Evolutionary conservation across 2,329 filamentous ascomycete species (phyloP).

Genomic region (Colletotrichum sp.): DNA sequence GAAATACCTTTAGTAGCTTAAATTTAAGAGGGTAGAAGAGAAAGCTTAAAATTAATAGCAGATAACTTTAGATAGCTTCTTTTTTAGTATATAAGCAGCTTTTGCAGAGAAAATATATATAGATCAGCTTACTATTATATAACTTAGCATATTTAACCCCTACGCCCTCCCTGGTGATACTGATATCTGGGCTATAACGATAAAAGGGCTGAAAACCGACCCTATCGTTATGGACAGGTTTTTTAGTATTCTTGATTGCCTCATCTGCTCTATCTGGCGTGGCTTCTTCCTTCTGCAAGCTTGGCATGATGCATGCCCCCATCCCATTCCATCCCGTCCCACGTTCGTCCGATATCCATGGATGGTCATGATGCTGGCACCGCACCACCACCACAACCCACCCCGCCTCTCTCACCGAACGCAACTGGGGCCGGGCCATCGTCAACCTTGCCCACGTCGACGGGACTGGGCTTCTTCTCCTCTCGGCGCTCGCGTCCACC

Average conservation of each 20-base stretch:
- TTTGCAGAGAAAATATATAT: no score
- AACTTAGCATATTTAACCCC: no score
- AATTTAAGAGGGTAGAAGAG: no score
- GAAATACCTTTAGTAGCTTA: no score
- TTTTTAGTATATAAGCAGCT: no score
- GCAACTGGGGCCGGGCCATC: background rate
- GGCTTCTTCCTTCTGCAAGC: background rate
- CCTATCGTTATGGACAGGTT: no score
- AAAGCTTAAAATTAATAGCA: no score
- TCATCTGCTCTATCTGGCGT: background rate
- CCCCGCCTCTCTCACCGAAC: conserved; percentile 7
- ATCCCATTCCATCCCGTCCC: background rate
- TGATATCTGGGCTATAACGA: no score
- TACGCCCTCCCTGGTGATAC: no score
- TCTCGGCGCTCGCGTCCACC: background rate
- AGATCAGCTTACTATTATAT: no score
- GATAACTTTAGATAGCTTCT: no score
- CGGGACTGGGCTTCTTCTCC: background rate
- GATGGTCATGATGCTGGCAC: background rate
- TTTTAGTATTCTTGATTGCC: background rate
- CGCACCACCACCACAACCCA: background rate
- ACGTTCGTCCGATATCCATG: background rate
- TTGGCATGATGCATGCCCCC: background rate
- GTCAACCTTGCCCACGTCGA: background rate
- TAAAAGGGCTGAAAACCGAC: no score